Percentiles rank a stretch among this genome's conserved stretches.
phyloP scores from a whole-genome alignment of 768 basidiomycete species.

The Termitomyces heimii region DNA sequence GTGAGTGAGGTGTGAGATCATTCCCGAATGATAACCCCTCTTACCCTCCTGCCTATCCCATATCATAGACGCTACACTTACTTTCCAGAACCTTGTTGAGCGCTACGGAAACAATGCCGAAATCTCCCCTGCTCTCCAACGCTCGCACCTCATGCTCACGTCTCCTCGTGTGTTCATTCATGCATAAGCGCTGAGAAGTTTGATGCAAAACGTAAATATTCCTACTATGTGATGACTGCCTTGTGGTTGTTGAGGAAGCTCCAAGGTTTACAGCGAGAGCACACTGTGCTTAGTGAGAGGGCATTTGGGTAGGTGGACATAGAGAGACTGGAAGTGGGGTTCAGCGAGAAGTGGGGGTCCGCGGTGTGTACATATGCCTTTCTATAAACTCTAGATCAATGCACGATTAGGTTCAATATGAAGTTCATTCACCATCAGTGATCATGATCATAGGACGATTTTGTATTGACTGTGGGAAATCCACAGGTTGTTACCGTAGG shows the following conservation, averaged over 20 bases:
- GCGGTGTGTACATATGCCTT: background rate
- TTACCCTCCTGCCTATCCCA: background rate
- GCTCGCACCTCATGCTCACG: constrained; percentile 31
- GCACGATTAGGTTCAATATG: background rate
- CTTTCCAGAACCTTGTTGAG: background rate
- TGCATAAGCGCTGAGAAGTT: constrained; percentile 32
- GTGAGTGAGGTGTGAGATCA: background rate
- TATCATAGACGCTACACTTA: background rate
- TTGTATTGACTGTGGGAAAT: background rate
- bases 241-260: background rate
- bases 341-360: background rate
- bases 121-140: constrained; percentile 5
- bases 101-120: background rate
- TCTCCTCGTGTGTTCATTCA: constrained; percentile 3
- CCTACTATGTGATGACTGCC: background rate
- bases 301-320: background rate
- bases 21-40: no score
- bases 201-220: background rate
- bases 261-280: background rate
- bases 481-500: background rate
- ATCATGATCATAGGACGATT: background rate
- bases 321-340: background rate
- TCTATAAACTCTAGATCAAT: no score
- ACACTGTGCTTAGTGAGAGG: background rate
- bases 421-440: background rate